phyloP scores from a whole-genome alignment of 768 basidiomycete species.

The Suillus weaverae region DNA sequence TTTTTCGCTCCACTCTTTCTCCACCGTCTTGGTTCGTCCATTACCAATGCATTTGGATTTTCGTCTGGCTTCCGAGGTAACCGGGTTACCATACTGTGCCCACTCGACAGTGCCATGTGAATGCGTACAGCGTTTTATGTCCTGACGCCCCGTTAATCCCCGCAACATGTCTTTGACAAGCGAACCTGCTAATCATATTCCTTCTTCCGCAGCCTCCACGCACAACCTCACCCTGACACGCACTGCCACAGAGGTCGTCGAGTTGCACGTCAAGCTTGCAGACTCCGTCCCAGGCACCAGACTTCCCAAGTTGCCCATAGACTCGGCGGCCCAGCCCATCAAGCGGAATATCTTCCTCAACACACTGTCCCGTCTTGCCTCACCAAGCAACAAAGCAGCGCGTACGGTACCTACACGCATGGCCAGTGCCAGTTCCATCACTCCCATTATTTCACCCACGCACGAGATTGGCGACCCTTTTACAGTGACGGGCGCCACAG shows the following conservation, averaged over 20 bases:
- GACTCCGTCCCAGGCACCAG: conserved; percentile 57
- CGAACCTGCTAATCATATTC: conserved; percentile 29
- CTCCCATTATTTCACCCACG: conserved; percentile 51
- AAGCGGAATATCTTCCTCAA: conserved; percentile 86
- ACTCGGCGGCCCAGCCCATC: conserved; percentile 45
- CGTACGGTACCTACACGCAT: conserved; percentile 39
- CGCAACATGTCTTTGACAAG: conserved; percentile 18
- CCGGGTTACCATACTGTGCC: conserved; percentile 23
- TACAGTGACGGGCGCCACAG: conserved; percentile 20
- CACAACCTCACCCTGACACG: conserved; percentile 88
- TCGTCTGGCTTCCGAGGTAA: conserved; percentile 23
- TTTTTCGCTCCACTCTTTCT: conserved; percentile 25
- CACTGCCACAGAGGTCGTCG: conserved; percentile 71
- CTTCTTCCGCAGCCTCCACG: conserved; percentile 64
- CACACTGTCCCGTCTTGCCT: conserved; percentile 81
- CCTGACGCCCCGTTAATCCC: conserved; percentile 13
- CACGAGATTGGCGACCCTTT: conserved; percentile 67
- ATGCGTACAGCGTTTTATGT: conserved; percentile 12
- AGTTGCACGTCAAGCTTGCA: conserved; percentile 79
- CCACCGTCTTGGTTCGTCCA: conserved; percentile 20
- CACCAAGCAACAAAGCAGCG: conserved; percentile 58
- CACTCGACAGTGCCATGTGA: conserved; percentile 18
- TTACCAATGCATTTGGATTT: conserved; percentile 21
- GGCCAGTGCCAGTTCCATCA: conserved; percentile 35
- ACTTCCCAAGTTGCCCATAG: conserved; percentile 64